These are phyloP conservation scores for Albizia julibrissin DNA, from an alignment of 306 rosid genomes.

Conservation along the genomic window DNA sequence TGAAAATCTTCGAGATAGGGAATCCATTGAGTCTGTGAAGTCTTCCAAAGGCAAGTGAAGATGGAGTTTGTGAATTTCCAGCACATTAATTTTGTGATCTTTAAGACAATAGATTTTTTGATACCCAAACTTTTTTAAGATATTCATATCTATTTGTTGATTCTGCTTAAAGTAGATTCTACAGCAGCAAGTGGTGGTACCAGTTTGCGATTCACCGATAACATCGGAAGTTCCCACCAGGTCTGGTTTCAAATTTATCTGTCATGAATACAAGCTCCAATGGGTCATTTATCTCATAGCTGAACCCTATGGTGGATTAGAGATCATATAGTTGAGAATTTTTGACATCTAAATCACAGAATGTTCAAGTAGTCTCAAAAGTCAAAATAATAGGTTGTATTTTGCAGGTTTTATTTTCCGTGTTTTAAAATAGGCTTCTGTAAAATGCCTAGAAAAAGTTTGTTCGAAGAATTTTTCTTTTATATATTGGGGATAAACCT, in stretches of 20 bases:
- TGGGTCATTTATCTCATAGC: conserved; percentile 16
- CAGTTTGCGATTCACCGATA: conserved; percentile 34
- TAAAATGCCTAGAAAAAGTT: conserved; percentile 2
- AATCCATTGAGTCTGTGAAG: conserved; percentile 31
- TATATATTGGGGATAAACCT: conserved; percentile 20
- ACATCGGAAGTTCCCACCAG: conserved; percentile 47
- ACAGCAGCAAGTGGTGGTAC: conserved; percentile 46
- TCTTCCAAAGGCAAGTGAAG: conserved; percentile 50
- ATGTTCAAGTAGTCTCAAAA: conserved; percentile 17
- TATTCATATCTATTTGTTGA: conserved; percentile 13
- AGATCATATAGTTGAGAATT: not conserved
- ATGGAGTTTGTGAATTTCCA: conserved; percentile 28
- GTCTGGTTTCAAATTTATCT: conserved; percentile 40
- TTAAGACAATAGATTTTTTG: not conserved
- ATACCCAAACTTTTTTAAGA: conserved; percentile 14
- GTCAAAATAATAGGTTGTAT: conserved; percentile 7
- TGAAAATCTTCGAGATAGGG: conserved; percentile 28
- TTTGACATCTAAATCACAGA: conserved; percentile 20
- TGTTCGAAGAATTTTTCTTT: conserved; percentile 11
- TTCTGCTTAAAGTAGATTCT: conserved; percentile 34
- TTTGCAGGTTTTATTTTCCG: not conserved
- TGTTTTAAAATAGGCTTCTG: not conserved
- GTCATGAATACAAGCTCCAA: conserved; percentile 5
- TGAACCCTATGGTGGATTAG: conserved; percentile 15
- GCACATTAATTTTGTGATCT: not conserved